Base-by-base conservation (phyloP, 495 filamentous ascomycete species). In the Penicillium parvum region DNA sequence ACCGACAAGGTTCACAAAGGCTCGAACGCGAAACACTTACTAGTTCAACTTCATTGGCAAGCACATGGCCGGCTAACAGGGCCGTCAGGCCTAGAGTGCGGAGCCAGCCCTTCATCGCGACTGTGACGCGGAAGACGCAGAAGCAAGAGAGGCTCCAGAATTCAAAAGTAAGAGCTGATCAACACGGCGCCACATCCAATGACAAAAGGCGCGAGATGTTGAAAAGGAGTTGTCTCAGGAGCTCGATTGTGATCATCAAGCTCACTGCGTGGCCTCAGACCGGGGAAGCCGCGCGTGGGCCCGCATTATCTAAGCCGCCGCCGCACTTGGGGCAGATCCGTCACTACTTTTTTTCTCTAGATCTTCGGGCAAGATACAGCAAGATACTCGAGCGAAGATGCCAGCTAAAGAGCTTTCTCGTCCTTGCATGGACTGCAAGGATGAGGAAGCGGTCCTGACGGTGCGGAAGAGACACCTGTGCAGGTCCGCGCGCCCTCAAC, bases 1-100 rank as follows among this genome's bases (percentile, higher is more conserved):
- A n/a, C n/a, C n/a, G n/a, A n/a, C n/a, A n/a, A n/a, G 37, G 21
- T 28, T 15, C 2, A 7, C 7, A 30, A 30, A 30, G 28, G 12
- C n/a, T n/a, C n/a, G 11, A 30, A 30, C 0, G n/a, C n/a, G n/a
- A n/a, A 21, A 57, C 55, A 58, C 76, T 50, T 57, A 84, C 77
- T 53, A 88, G 70, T 61, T 81, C 76, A 41, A 85, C 65, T 47
- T 86, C 84, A 49, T 71, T 72, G 35, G 72, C 79, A 45, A 79
- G 74, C 61, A 72, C 72, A 40, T 61, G 48, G 50, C 73, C 77
- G 63, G 78, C 68, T 34, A 74, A 43, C 25, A 74, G 47, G 53
- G 71, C 77, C 60, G 76, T 61, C 26, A 74, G 53, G 43, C 74
- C 61, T 21, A 75, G 57, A 25, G 68, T 64, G 53, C 66, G 63